Conservation (phyloP, 2,329 filamentous ascomycete genomes). For the Dothistroma pini region DNA sequence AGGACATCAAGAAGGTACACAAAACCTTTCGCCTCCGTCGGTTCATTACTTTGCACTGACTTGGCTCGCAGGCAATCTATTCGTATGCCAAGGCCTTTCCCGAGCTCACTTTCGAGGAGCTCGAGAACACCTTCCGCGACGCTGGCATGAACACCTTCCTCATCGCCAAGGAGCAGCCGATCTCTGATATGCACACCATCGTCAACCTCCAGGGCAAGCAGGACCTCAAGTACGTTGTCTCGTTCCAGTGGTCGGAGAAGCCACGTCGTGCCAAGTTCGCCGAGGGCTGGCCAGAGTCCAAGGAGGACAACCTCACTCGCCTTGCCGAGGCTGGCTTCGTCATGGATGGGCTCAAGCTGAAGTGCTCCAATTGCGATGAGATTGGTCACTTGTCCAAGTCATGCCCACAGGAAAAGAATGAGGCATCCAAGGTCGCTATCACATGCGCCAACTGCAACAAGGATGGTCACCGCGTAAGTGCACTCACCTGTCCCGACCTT, state of each 20-base stretch:
- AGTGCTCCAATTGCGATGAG: conserved; percentile 50
- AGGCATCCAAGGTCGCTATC: conserved; percentile 42
- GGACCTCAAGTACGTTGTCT: conserved; percentile 50
- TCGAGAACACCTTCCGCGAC: conserved; percentile 59
- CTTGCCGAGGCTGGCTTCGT: conserved; percentile 51
- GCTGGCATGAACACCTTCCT: conserved; percentile 56
- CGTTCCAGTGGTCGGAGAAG: conserved; percentile 47
- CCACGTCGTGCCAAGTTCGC: conserved; percentile 46
- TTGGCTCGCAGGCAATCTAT: conserved; percentile 30
- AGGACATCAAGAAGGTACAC: conserved; percentile 56
- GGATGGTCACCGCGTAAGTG: conserved; percentile 47
- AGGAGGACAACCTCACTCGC: conserved; percentile 51
- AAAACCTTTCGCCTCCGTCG: background rate
- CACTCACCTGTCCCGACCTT: background rate
- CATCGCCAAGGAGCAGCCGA: conserved; percentile 57
- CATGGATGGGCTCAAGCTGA: conserved; percentile 48
- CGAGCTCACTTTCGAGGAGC: conserved; percentile 54
- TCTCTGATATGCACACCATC: conserved; percentile 59
- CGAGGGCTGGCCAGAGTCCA: conserved; percentile 47
- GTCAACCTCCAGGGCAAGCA: conserved; percentile 68
- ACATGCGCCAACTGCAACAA: conserved; percentile 52
- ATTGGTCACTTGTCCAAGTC: conserved; percentile 42
- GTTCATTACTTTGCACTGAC: conserved; percentile 5
- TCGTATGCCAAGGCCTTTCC: conserved; percentile 61
- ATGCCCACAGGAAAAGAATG: conserved; percentile 48